Percentiles rank a stretch among this genome's conserved stretches.
Evolutionary conservation across 768 basidiomycete genomes (phyloP).

Genomic region (Tricholoma hemisulphureum): DNA sequence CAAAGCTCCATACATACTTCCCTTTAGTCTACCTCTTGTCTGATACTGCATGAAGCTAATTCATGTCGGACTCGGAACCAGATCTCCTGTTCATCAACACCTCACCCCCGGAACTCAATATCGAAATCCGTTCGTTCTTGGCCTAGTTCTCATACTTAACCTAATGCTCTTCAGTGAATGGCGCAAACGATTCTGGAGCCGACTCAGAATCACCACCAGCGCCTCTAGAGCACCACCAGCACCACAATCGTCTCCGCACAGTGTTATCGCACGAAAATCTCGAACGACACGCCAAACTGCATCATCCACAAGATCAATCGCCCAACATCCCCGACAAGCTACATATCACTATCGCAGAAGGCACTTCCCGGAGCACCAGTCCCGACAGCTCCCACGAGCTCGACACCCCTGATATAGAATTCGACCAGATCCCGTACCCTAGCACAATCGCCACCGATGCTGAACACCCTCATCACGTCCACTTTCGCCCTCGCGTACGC

Average conservation of each 20-base stretch:
- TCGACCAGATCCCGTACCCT: slow-evolving; percentile 1
- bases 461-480: slow-evolving; percentile 40
- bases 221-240: slow-evolving; percentile 1
- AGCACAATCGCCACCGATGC: slow-evolving; percentile 9
- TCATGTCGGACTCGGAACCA: too few relatives aligned
- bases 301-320: slow-evolving; percentile 6
- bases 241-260: slow-evolving; percentile 7
- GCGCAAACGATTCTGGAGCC: not conserved
- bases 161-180: not conserved
- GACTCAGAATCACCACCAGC: not conserved
- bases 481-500: slow-evolving; percentile 73
- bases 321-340: not conserved
- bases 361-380: slow-evolving; percentile 8
- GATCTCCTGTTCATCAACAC: too few relatives aligned
- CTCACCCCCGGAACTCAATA: not conserved
- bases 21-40: not conserved
- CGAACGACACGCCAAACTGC: slow-evolving; percentile 10
- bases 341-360: slow-evolving; percentile 1
- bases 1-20: too few relatives aligned
- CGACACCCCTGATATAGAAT: slow-evolving; percentile 16
- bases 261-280: slow-evolving; percentile 17
- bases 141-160: not conserved
- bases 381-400: slow-evolving; percentile 20
- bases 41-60: too few relatives aligned
- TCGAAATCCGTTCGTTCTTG: slow-evolving; percentile 7